Conservation (phyloP, 495 filamentous ascomycete genomes). For the Melanomma pulvis-pyrius region DNA sequence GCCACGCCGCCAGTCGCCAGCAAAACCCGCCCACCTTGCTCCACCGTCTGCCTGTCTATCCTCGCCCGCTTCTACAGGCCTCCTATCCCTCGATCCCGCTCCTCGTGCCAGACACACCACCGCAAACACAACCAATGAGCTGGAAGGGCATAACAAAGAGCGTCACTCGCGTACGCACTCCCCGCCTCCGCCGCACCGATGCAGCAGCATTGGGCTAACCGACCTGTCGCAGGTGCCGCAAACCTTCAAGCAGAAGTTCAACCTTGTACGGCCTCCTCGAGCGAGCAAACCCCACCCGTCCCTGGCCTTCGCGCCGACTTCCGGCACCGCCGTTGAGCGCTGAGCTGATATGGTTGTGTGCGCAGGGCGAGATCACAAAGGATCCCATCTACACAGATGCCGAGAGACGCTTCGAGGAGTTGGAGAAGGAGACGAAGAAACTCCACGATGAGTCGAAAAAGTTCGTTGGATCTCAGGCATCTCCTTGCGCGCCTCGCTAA, state of each 20-base stretch:
- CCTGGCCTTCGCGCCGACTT: constrained; percentile 26
- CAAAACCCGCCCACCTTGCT: constrained; percentile 6
- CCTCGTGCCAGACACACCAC: neutral
- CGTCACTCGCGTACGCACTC: constrained; percentile 67
- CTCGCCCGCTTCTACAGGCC: neutral
- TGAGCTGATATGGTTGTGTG: constrained; percentile 12
- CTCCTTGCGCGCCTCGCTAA: constrained; percentile 20
- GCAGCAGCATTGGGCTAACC: constrained; percentile 23
- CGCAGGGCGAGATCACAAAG: constrained; percentile 80
- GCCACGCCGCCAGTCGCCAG: constrained; percentile 7
- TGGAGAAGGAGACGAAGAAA: constrained; percentile 92
- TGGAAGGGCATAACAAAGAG: constrained; percentile 95
- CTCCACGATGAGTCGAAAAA: constrained; percentile 94
- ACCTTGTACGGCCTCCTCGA: constrained; percentile 61
- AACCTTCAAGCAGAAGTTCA: constrained; percentile 86
- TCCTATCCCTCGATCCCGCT: neutral
- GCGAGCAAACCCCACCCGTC: neutral
- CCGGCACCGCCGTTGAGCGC: constrained; percentile 19
- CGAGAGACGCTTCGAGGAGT: constrained; percentile 89
- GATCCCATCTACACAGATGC: constrained; percentile 94
- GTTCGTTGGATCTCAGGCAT: constrained; percentile 43
- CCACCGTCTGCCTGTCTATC: neutral
- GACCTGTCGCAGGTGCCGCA: constrained; percentile 74
- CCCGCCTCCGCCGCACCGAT: neutral
- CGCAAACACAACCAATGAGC: constrained; percentile 66